Evolutionary conservation across 2,329 filamentous ascomycete species (phyloP).

Genomic region (Arachnopeziza araneosa): DNA sequence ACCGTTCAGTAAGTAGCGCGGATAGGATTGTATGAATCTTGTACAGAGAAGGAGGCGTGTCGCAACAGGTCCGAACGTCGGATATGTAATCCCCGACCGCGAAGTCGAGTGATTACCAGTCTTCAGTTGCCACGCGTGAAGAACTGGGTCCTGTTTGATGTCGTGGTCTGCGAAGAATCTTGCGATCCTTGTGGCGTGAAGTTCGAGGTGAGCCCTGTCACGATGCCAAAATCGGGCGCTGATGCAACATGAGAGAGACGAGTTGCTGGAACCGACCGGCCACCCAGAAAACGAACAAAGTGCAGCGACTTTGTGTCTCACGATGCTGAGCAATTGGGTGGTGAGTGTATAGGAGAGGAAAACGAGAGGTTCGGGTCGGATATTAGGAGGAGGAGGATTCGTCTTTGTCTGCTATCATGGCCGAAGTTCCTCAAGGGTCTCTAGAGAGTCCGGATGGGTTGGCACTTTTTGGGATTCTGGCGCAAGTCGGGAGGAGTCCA

Average conservation of each 20-base stretch:
- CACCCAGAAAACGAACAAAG: not conserved
- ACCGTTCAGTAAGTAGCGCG: constrained; percentile 9
- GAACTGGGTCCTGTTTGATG: constrained; percentile 6
- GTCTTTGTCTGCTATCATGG: not conserved
- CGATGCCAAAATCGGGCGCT: constrained; percentile 14
- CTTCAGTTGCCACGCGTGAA: constrained; percentile 12
- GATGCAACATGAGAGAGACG: constrained; percentile 19
- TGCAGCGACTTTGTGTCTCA: not conserved
- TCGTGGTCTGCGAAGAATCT: constrained; percentile 8
- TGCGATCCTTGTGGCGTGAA: constrained; percentile 13
- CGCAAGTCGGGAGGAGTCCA: not conserved
- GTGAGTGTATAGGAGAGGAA: not conserved
- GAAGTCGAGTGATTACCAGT: constrained; percentile 5
- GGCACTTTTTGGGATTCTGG: not conserved
- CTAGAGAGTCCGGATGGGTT: not conserved
- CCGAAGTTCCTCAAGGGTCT: not conserved
- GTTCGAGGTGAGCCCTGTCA: constrained; percentile 22
- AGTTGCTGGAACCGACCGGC: constrained; percentile 10
- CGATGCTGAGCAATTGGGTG: constrained; percentile 2
- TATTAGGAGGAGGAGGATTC: not conserved
- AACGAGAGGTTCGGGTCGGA: not conserved
- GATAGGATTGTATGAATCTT: constrained; percentile 17
- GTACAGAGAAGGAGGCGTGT: constrained; percentile 14
- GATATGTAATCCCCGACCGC: constrained; percentile 12
- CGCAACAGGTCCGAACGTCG: constrained; percentile 15